Conservation (phyloP, 495 filamentous ascomycete genomes). For the Penicillium canariense region DNA sequence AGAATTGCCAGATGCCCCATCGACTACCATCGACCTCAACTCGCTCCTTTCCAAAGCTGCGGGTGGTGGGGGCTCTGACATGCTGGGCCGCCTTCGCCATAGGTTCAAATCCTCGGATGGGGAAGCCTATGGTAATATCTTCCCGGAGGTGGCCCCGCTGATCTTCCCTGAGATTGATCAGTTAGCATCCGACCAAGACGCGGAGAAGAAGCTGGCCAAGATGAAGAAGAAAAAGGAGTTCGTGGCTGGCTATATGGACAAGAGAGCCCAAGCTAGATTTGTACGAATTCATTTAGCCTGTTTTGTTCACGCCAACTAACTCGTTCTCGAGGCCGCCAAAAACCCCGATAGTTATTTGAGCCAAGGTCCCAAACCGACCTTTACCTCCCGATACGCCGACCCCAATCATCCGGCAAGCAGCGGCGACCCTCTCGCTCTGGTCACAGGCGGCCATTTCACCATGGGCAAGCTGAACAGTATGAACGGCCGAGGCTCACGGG, state of each 20-base stretch:
- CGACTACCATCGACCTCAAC: constrained; percentile 26
- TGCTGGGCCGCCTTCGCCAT: constrained; percentile 27
- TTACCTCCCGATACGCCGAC: constrained; percentile 53
- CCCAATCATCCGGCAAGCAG: constrained; percentile 51
- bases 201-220: constrained; percentile 32
- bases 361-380: constrained; percentile 27
- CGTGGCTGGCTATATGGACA: constrained; percentile 52
- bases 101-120: constrained; percentile 44
- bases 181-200: constrained; percentile 26
- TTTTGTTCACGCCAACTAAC: background rate
- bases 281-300: constrained; percentile 46
- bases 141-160: constrained; percentile 54
- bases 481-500: background rate
- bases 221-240: constrained; percentile 44
- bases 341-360: constrained; percentile 32
- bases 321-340: constrained; percentile 2
- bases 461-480: constrained; percentile 8
- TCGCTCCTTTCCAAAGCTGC: constrained; percentile 27
- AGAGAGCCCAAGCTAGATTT: constrained; percentile 51
- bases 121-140: constrained; percentile 45
- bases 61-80: constrained; percentile 1
- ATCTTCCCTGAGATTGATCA: constrained; percentile 54
- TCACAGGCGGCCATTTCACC: constrained; percentile 43
- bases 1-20: constrained; percentile 24
- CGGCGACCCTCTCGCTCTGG: constrained; percentile 31